Percentiles rank a stretch among this genome's conserved stretches.
Conservation (phyloP, 129 eudicot genomes). For the Saposhnikovia divaricata region DNA sequence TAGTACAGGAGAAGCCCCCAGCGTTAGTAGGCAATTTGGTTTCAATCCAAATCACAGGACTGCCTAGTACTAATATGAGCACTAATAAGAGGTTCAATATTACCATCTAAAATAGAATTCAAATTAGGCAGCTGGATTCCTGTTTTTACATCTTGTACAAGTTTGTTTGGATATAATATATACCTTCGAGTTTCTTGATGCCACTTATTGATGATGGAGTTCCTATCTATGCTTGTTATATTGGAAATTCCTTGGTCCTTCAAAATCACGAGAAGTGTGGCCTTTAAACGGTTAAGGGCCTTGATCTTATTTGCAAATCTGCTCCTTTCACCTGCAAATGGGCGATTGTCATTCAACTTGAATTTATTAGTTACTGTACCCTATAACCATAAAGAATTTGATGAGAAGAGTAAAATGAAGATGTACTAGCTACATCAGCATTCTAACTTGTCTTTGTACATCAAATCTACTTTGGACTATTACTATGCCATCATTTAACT, state of each 20-base stretch:
- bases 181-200: constrained; percentile 57
- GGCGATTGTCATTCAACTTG: neutral
- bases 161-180: constrained; percentile 51
- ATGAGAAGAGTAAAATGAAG: neutral
- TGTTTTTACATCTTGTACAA: constrained; percentile 77
- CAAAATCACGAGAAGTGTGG: constrained; percentile 51
- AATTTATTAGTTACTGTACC: neutral
- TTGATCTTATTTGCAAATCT: constrained; percentile 67
- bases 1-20: too few relatives aligned
- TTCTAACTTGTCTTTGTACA: too few relatives aligned
- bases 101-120: constrained; percentile 61
- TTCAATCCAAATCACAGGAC: constrained; percentile 30
- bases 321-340: constrained; percentile 72
- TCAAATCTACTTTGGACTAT: too few relatives aligned
- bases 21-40: neutral
- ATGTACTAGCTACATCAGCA: too few relatives aligned
- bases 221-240: constrained; percentile 32
- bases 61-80: constrained; percentile 68
- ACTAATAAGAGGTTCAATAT: constrained; percentile 59
- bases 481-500: too few relatives aligned
- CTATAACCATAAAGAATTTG: neutral
- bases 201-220: constrained; percentile 33
- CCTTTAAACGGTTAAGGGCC: constrained; percentile 84
- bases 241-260: constrained; percentile 42
- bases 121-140: constrained; percentile 68